Base-by-base conservation (phyloP, 768 basidiomycete species). In the Trametes meyenii region DNA sequence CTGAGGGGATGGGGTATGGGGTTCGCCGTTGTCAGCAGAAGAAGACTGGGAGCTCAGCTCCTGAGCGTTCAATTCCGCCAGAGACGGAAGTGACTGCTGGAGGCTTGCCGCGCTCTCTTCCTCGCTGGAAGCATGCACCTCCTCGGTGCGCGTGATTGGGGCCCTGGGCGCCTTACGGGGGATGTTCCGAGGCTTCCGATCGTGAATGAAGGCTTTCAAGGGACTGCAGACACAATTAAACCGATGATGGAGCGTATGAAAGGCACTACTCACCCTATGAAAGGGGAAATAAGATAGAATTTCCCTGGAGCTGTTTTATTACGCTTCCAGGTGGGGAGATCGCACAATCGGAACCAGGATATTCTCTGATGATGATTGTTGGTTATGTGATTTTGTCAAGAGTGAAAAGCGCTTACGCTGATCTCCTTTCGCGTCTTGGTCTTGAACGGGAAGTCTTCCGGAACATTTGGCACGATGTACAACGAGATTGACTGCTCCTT, bases 401-500 rank as follows among this genome's bases (percentile, higher is more conserved):
- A 51, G 45, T 51, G 38, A 26, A 48, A 39, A 50, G 21, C 51
- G 44, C 87, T 70, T 80, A 97, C 96, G 71, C 95, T 96, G 68
- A 99, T 99, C 80, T 99, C 97, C 76, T 98, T 99, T 58, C 96
- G 81, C 1, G 97, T 99, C 74, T 90, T 89, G 5, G 97, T 97
- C 75, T 90, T 84, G 78, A 99, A 99, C 2, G 82, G 80, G 64
- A 86, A 95, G 68, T 91, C 86, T 75, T 98, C 95, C 38, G 91
- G 85, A 4, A 99, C 87, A 35, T 88, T 89, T 35, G 90, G 83
- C 33, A 98, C 91, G 70, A 99, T 87, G 74, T 87, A 99, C 58
- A 99, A 78, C 44, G 93, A 92, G 60, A 98, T 90, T 65, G 83
- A 85, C 75, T 98, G 96, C 67, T 95, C 94, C 71, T 86, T 90